Conservation (phyloP, 2,329 filamentous ascomycete species). For the Alternaria postmessia region DNA sequence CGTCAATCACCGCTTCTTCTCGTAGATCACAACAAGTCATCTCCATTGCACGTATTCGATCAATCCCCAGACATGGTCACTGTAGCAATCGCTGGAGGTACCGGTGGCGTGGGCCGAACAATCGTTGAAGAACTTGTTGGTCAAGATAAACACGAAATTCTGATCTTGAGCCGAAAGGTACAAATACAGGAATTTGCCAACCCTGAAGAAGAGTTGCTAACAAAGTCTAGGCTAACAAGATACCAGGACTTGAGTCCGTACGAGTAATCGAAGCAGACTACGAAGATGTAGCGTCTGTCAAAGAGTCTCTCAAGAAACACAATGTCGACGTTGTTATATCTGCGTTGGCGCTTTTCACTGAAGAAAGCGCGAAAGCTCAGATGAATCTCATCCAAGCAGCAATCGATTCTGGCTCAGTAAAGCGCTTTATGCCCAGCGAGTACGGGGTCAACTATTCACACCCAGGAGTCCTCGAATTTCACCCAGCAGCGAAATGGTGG, state of each 20-base stretch:
- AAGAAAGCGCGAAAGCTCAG: constrained; percentile 18
- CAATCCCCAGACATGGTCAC: constrained; percentile 10
- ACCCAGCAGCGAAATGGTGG: constrained; percentile 17
- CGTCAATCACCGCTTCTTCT: background rate
- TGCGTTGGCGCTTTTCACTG: constrained; percentile 16
- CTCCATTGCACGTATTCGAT: background rate
- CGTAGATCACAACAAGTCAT: background rate
- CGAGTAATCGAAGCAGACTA: constrained; percentile 24
- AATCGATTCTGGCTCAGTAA: constrained; percentile 15
- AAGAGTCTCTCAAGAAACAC: constrained; percentile 13
- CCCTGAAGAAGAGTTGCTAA: background rate
- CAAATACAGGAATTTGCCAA: background rate
- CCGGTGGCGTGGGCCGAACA: constrained; percentile 28
- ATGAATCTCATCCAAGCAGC: constrained; percentile 30
- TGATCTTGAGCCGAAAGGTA: constrained; percentile 29
- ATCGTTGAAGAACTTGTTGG: constrained; percentile 26
- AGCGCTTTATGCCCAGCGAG: constrained; percentile 27
- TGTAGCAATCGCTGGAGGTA: constrained; percentile 35
- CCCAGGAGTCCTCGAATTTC: constrained; percentile 9
- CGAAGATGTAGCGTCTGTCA: constrained; percentile 10
- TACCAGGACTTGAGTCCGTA: constrained; percentile 1
- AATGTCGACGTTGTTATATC: constrained; percentile 24
- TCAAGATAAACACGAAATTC: constrained; percentile 22
- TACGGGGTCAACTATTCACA: constrained; percentile 19
- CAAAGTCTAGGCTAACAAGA: background rate